Base-by-base conservation (phyloP, 768 basidiomycete species). In the Pilatotrama ljubarskyi region DNA sequence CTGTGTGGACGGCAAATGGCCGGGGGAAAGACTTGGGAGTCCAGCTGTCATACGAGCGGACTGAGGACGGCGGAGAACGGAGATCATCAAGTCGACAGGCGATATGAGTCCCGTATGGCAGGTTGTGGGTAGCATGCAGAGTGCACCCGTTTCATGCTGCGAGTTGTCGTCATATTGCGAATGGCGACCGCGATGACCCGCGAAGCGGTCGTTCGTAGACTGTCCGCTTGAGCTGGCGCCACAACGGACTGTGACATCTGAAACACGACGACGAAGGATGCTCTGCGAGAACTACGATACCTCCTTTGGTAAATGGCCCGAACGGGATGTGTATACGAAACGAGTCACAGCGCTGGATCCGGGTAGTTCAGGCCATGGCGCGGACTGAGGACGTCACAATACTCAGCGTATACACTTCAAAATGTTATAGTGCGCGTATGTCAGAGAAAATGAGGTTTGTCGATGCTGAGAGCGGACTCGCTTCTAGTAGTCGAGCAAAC, bases 41-140 rank as follows among this genome's bases (percentile, higher is more conserved):
- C 48, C n/a, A 18, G 35, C 20, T 50, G 48, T 20, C 32, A 50
- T 37, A 11, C 50, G 35, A 9, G 54, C 44, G 41, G 18, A 11
- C 25, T 37, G 18, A 24, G 35, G 37, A 47, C 59, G 59, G 59
- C 59, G 59, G 59, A 55, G 48, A 18, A 48, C 59, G 59, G 59
- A 60, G 44, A 43, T n/a, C 37, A 57, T 57, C 55, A 57, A 50
- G 15, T 35, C 32, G 43, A 35, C 44, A 55, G 46, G 7, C 51
- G 13, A 25, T 40, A 20, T n/a, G 18, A 51, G 22, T 36, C n/a
- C 24, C 18, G 36, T 37, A 14, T 36, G 36, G 6, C 38, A 40
- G 14, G 13, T 5, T n/a, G 38, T n/a, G 13, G 6, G 14, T 46
- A 46, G 8, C 44, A 10, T 4, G 29, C 29, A 32, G 4, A 32